Base-by-base conservation (phyloP, 2,329 filamentous ascomycete species). In the Aspergillus tanneri region DNA sequence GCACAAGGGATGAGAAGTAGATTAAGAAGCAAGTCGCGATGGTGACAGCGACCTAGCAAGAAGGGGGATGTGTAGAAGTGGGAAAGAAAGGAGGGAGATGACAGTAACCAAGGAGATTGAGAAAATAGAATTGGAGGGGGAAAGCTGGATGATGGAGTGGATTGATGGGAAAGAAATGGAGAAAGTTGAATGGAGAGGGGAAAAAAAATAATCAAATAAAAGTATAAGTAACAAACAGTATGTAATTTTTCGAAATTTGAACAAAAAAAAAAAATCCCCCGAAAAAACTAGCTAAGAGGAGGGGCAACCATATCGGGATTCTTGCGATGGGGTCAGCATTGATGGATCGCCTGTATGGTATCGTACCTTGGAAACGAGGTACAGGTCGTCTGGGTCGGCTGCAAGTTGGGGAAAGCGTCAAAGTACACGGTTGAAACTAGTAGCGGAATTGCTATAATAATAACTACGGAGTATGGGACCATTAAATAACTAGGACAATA, bases 61-160 rank as follows among this genome's bases (percentile, higher is more conserved):
- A 49, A 43, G 46, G 53, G 43, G 49, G 41, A 52, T 49, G 47
- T 44, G 54, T 53, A 52, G 42, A 42, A 56, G 50, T 30, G 55
- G 56, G 52, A 55, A 50, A 59, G 52, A 55, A 54, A 56, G 53
- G 45, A 57, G 52, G 54, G 53, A 59, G 55, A 54, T 39, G 59
- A 50, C 59, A 60, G 62, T 59, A 60, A 28, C 39, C 23, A 23
- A 41, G 32, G 43, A 46, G 47, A 47, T 51, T 47, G 43, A 53
- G 53, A 54, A 44, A 49, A 46, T 41, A 43, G 44, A 43, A 43
- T 46, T 46, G 45, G 46, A 52, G 47, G 30, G 36, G 28, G 34
- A 27, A 24, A 22, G 21, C 25, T 19, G 21, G 36, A 39, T n/a
- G n/a, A n/a, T n/a, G n/a, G n/a, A n/a, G n/a, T n/a, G n/a, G n/a